These are phyloP conservation scores for Glycine latifolia DNA, from an alignment of 306 rosid species.

Conservation along the genomic window DNA sequence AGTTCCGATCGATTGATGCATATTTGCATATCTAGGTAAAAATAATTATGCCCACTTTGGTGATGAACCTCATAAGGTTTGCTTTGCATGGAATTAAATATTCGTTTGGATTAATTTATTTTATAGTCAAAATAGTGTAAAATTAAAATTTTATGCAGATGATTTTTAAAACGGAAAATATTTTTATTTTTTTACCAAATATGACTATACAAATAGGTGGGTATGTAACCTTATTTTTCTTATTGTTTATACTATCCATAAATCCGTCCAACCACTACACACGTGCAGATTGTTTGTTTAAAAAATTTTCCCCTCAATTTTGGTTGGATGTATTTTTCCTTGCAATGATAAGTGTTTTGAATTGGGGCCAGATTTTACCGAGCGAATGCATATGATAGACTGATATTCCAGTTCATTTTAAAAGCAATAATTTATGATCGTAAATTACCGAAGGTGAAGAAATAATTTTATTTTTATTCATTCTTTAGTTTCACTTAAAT, in stretches of 20 bases:
- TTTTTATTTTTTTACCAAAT: not conserved
- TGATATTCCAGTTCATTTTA: not conserved
- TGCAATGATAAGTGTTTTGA: slow-evolving; percentile 4
- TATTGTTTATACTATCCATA: not conserved
- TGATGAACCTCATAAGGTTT: not conserved
- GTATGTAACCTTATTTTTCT: not conserved
- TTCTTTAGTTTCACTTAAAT: not conserved
- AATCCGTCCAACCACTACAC: not conserved
- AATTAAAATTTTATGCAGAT: not conserved
- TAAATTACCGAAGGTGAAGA: not conserved
- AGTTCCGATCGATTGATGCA: slow-evolving; percentile 5
- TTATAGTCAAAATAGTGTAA: not conserved
- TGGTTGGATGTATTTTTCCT: slow-evolving; percentile 12
- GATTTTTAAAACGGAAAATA: not conserved
- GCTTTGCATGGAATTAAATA: not conserved
- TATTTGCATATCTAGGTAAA: not conserved
- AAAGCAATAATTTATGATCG: not conserved
- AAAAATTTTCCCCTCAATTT: not conserved
- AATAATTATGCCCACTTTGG: not conserved
- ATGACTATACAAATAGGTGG: not conserved
- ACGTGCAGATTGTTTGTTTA: not conserved
- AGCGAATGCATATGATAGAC: not conserved
- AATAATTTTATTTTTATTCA: not conserved
- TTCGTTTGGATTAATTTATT: not conserved
- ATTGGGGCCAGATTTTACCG: not conserved